These are phyloP conservation scores for Epichloe coenophiala DNA, from an alignment of 2,329 filamentous ascomycete species.

Conservation along the genomic window DNA sequence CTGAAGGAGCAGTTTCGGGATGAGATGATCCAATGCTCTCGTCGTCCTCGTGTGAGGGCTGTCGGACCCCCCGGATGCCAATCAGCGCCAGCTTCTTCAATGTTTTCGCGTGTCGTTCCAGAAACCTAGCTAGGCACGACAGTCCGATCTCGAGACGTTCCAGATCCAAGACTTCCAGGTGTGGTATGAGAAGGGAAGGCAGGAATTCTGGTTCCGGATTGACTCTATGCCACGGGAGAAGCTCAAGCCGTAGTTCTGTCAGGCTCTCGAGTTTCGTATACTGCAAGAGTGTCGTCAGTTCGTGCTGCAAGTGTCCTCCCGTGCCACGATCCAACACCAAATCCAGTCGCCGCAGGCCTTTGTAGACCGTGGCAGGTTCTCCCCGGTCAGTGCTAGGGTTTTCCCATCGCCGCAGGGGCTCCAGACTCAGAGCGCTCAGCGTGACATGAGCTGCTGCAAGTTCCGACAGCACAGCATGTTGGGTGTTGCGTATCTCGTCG, in stretches of 20 bases:
- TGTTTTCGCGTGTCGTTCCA: background rate
- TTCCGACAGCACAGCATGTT: slow-evolving; percentile 10
- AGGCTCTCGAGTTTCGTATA: background rate
- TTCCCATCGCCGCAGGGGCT: background rate
- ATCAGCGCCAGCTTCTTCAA: background rate
- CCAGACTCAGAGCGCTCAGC: slow-evolving; percentile 5
- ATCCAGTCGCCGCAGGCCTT: background rate
- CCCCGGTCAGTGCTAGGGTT: background rate
- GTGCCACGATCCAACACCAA: background rate
- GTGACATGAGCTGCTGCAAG: slow-evolving; percentile 7
- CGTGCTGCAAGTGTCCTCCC: background rate
- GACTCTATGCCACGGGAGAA: background rate
- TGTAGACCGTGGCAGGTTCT: background rate
- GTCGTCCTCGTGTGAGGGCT: background rate
- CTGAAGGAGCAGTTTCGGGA: background rate
- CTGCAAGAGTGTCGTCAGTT: background rate
- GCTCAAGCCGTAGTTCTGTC: slow-evolving; percentile 9
- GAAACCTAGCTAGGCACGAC: background rate
- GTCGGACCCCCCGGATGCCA: background rate
- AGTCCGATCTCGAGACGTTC: background rate
- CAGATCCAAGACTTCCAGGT: background rate
- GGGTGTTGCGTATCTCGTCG: slow-evolving; percentile 6
- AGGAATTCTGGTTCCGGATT: background rate
- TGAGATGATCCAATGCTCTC: background rate
- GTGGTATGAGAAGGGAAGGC: background rate